Base-by-base conservation (phyloP, 176 grass and related monocot species). In the Aegilops longissima region DNA sequence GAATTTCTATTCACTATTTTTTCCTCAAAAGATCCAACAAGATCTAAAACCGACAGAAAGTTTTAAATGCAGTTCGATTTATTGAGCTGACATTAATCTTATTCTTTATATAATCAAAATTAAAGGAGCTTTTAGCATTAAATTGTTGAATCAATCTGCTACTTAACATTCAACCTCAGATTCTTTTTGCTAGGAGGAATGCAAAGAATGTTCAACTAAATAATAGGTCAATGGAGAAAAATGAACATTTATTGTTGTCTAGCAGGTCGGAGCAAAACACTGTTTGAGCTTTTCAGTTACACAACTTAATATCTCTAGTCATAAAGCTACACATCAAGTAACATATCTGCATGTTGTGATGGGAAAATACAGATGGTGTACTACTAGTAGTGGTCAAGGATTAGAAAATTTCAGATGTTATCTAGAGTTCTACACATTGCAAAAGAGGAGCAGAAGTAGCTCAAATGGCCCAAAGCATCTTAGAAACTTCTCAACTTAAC, bases 11-110 rank as follows among this genome's bases (percentile, higher is more conserved):
- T 82, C 20, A 3, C 3, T 61, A 14, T n/a, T 6, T 40, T 61
- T 21, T 9, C 4, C 18, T 29, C 27, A 35, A 79, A 86, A 18
- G 16, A 80, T 79, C 39, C 25, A 79, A 61, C 29, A 73, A 42
- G 52, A 27, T 78, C 59, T 9, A 75, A 77, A 68, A 86, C 13
- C 30, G 13, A 29, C 20, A 68, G 34, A 86, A 73, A 86, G 62
- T 12, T 4, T 3, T 9, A 82, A 36, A 82, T 52, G 63, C 12
- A 82, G 16, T 36, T 70, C 5, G 33, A 84, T 54, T 35, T 39
- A 79, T 64, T 6, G 2, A 84, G 49, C 44, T 23, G 30, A 66
- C 6, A 70, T 30, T 76, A 12, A 6, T 80, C 9, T 5, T 7
- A 14, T 49, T 73, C 71, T 72, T 23, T 11, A 83, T 23, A 40